A percentile compares a stretch with the other conserved stretches of the same genome.
These are phyloP conservation scores for Syzygium grande DNA, from an alignment of 345 rosid genomes.

Conservation along the genomic window DNA sequence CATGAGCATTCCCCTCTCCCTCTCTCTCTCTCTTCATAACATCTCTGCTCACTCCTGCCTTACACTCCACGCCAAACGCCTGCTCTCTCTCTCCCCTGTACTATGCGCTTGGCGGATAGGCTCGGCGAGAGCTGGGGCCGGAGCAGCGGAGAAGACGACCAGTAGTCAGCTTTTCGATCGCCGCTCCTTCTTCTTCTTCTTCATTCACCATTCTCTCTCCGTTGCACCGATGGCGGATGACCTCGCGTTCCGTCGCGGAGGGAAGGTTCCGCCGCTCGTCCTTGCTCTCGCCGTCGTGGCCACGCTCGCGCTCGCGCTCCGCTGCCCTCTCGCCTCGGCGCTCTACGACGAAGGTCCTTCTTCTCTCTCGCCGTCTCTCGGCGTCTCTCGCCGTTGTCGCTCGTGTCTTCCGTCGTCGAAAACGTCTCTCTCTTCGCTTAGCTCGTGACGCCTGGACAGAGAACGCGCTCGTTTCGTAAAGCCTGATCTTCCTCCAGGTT, in stretches of 20 bases:
- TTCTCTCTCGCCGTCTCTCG: neutral
- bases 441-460: neutral
- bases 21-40: constrained; percentile 48
- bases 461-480: neutral
- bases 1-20: neutral
- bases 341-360: constrained; percentile 46
- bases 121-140: neutral
- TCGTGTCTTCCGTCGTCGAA: neutral
- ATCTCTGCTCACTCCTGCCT: constrained; percentile 40
- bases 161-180: neutral
- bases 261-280: constrained; percentile 4
- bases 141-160: neutral
- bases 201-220: neutral
- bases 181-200: neutral
- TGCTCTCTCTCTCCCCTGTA: constrained; percentile 18
- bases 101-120: neutral
- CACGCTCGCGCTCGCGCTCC: constrained; percentile 11
- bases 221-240: neutral
- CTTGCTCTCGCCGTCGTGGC: constrained; percentile 11
- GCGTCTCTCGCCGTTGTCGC: neutral
- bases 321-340: constrained; percentile 32
- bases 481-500: neutral
- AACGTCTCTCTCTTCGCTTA: neutral
- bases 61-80: constrained; percentile 78
- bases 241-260: neutral